These are phyloP conservation scores for Breynia disticha DNA, from an alignment of 441 rosid species.

Conservation along the genomic window DNA sequence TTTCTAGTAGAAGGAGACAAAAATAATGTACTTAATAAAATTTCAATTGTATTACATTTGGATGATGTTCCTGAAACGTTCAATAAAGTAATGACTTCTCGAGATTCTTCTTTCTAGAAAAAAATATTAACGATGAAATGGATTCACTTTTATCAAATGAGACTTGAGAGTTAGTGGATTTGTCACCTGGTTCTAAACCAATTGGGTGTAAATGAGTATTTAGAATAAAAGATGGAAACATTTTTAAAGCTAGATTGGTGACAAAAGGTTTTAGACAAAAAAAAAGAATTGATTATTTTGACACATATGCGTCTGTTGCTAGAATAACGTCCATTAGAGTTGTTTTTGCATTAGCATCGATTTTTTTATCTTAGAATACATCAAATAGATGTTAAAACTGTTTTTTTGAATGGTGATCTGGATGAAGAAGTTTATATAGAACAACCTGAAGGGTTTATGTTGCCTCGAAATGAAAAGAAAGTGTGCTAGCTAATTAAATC, in stretches of 20 bases:
- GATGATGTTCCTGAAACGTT: background rate
- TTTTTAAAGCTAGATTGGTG: background rate
- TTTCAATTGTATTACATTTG: background rate
- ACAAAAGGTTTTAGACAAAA: background rate
- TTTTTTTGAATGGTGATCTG: conserved; percentile 2
- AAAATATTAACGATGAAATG: conserved; percentile 4
- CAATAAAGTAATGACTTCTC: background rate
- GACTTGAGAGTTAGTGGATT: background rate
- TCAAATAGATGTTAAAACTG: conserved; percentile 8
- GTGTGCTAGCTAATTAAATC: background rate
- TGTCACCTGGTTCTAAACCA: background rate
- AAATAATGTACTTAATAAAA: background rate
- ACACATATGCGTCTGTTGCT: background rate
- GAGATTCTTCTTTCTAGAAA: conserved; percentile 3
- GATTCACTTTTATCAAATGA: conserved; percentile 1
- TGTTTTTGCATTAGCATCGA: background rate
- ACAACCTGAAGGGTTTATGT: background rate
- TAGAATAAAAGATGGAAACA: background rate
- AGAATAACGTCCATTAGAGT: background rate
- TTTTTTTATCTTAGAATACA: background rate
- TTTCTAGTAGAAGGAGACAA: background rate
- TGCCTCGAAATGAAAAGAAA: background rate
- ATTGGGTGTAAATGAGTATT: background rate
- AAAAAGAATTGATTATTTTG: background rate
- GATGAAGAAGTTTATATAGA: conserved; percentile 4